Base-by-base conservation (phyloP, 2,329 filamentous ascomycete genomes). In the Bipolaris cookei region DNA sequence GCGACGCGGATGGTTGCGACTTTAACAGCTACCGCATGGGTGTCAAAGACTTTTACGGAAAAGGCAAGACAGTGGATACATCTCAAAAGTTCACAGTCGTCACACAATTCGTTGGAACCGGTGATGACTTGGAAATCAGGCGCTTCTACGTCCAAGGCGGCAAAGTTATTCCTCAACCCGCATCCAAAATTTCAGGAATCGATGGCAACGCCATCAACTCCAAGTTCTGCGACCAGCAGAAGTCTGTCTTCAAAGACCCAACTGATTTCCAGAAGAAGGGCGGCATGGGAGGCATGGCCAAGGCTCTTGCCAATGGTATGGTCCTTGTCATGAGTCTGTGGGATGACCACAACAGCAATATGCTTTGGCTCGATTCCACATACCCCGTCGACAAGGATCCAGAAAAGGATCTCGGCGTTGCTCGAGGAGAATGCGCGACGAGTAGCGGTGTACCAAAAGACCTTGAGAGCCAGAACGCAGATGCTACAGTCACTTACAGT, bases 281-380 rank as follows among this genome's bases (percentile, higher is more conserved):
- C 30, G 88, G 86, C 28, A 76, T 87, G 68, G 66, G 76, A 0
- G 77, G 77, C 47, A 85, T 89, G 81, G 79, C 83, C 58, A 72
- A 77, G 7, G 85, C 84, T 14, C 74, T 89, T 23, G 68, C 71
- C 2, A 62, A 80, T 13, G 86, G 85, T 13, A 86, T 88, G 85
- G 86, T 87, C 21, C 80, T 89, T 11, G 85, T 88, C 56, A 81
- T 90, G 80, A 82, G 78, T 46, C 76, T 87, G 57, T 84, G 82
- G 82, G 85, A 89, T 69, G 88, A 90, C 74, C 84, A 90, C 76
- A 77, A 84, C 63, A 76, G 83, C 67, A 83, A 88, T 75, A 91
- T 91, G 88, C 82, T 88, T 67, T 91, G 89, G 89, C 83, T 91
- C 61, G 88, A 91, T 78, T 84, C 83, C 61, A 83, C 78, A 66